These are phyloP conservation scores for Coemansia sp. DNA, from an alignment of 192 early-diverging fungal species.

Conservation along the genomic window DNA sequence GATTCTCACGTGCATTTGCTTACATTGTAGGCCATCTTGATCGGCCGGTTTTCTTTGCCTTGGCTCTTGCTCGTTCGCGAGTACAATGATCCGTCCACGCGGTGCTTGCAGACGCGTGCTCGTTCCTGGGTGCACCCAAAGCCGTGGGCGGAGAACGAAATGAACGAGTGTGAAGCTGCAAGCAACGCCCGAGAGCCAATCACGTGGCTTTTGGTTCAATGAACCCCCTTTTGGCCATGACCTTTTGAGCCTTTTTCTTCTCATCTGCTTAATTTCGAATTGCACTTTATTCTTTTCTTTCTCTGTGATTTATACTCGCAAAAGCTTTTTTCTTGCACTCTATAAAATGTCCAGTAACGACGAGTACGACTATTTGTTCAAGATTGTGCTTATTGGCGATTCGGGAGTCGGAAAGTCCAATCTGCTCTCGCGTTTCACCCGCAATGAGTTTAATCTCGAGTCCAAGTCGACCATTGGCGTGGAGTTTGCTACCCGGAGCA, in stretches of 20 bases:
- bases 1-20: background rate
- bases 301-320: constrained; percentile 6
- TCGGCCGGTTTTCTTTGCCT: no score
- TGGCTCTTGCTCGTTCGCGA: no score
- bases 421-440: constrained; percentile 93
- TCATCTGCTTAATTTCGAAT: constrained; percentile 6
- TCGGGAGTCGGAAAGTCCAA: constrained; percentile 98
- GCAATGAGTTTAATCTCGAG: constrained; percentile 97
- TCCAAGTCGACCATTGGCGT: constrained; percentile 99
- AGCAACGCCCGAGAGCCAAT: background rate
- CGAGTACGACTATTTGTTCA: constrained; percentile 90
- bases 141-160: constrained; percentile 4
- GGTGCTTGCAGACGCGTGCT: background rate
- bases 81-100: no score
- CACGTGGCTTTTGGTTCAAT: background rate
- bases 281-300: constrained; percentile 9
- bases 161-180: background rate
- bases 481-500: constrained; percentile 94
- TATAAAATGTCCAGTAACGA: constrained; percentile 50
- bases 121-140: background rate
- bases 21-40: no score
- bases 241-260: constrained; percentile 6
- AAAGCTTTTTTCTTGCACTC: background rate
- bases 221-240: background rate
- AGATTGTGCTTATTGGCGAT: constrained; percentile 91